A percentile compares a stretch with the other conserved stretches of the same genome.
Conservation (phyloP, 768 basidiomycete genomes). For the Auriscalpium microsporum region DNA sequence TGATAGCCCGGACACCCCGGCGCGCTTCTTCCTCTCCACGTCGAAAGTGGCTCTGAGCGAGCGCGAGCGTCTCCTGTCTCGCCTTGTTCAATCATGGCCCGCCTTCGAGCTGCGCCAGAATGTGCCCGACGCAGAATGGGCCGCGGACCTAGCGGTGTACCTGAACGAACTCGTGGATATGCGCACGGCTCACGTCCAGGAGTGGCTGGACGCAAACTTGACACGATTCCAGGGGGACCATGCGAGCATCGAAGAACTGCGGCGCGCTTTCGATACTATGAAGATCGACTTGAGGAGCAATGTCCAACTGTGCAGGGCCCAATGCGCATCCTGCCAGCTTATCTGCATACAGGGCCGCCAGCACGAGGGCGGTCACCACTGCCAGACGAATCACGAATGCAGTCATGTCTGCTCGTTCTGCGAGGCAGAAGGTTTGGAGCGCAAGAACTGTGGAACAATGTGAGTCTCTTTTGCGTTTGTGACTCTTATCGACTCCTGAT, state of each 20-base stretch:
- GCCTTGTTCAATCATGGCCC: constrained; percentile 24
- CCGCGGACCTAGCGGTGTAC: constrained; percentile 27
- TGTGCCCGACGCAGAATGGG: constrained; percentile 35
- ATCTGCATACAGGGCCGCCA: constrained; percentile 36
- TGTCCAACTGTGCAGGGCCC: constrained; percentile 40
- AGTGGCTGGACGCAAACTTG: constrained; percentile 45
- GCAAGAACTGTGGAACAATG: constrained; percentile 37
- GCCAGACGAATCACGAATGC: constrained; percentile 43
- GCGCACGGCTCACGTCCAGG: constrained; percentile 38
- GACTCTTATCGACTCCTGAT: neutral
- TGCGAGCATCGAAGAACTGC: constrained; percentile 37
- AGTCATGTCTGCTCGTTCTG: constrained; percentile 34
- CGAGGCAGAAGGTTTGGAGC: constrained; percentile 24
- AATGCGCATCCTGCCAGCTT: constrained; percentile 41
- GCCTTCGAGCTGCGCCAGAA: constrained; percentile 24
- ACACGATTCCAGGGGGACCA: constrained; percentile 36
- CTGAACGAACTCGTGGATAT: constrained; percentile 32
- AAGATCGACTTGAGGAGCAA: constrained; percentile 38
- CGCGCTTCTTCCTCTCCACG: constrained; percentile 27
- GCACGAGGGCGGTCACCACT: constrained; percentile 42
- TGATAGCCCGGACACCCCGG: constrained; percentile 27
- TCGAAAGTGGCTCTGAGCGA: constrained; percentile 10
- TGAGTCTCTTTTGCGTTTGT: constrained; percentile 21
- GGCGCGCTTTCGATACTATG: constrained; percentile 33
- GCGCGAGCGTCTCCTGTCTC: constrained; percentile 20